These are phyloP conservation scores for Pestalotiopsis sp. DNA, from an alignment of 2,329 filamentous ascomycete species.

Conservation along the genomic window DNA sequence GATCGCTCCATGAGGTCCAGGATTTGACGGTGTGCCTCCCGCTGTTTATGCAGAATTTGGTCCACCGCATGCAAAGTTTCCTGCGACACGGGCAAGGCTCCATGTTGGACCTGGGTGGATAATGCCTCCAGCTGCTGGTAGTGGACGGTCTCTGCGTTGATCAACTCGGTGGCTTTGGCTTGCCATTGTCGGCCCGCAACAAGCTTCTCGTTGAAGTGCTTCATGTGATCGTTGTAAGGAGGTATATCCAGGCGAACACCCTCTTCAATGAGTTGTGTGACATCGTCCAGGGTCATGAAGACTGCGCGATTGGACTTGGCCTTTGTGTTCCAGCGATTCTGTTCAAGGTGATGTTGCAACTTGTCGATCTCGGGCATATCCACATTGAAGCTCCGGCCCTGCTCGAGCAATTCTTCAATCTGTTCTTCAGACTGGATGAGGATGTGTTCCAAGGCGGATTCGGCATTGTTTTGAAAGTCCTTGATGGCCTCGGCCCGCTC, in stretches of 20 bases:
- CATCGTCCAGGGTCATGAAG: slow-evolving; percentile 75
- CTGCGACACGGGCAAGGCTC: slow-evolving; percentile 76
- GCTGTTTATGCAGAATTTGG: slow-evolving; percentile 91
- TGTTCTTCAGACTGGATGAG: slow-evolving; percentile 66
- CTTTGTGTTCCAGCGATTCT: slow-evolving; percentile 86
- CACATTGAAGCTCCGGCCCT: slow-evolving; percentile 86
- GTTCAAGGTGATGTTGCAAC: slow-evolving; percentile 78
- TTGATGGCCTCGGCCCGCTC: slow-evolving; percentile 86
- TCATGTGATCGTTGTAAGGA: slow-evolving; percentile 77
- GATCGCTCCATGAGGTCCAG: slow-evolving; percentile 79
- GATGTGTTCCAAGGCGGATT: slow-evolving; percentile 69
- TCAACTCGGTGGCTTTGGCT: slow-evolving; percentile 87
- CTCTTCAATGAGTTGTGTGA: slow-evolving; percentile 76
- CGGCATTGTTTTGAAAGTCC: slow-evolving; percentile 79
- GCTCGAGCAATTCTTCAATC: slow-evolving; percentile 90
- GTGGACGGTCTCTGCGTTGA: slow-evolving; percentile 88
- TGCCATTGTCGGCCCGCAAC: slow-evolving; percentile 86
- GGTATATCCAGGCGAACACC: slow-evolving; percentile 78
- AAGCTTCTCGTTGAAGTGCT: slow-evolving; percentile 75
- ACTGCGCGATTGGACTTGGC: slow-evolving; percentile 66
- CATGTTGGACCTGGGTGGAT: slow-evolving; percentile 74
- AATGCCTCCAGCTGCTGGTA: slow-evolving; percentile 94
- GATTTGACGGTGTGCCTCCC: slow-evolving; percentile 90
- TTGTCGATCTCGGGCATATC: slow-evolving; percentile 87
- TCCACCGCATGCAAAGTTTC: slow-evolving; percentile 84